Percentiles rank a stretch among this genome's conserved stretches.
Evolutionary conservation across 495 filamentous ascomycete genomes (phyloP).

Genomic region (Corynascus novoguineensis): DNA sequence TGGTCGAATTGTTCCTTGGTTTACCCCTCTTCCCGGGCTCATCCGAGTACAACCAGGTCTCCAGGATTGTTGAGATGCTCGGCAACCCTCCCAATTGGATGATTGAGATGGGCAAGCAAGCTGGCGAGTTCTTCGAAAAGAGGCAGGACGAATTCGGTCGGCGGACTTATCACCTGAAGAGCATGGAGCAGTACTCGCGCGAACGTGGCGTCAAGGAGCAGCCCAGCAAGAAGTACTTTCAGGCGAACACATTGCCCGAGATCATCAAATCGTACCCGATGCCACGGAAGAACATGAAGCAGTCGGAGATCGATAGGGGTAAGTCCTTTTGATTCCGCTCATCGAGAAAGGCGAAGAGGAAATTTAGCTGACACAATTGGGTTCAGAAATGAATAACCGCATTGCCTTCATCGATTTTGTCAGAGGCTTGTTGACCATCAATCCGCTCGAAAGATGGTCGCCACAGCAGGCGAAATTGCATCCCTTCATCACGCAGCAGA

Average conservation of each 20-base stretch:
- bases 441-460: conserved; percentile 95
- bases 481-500: conserved; percentile 98
- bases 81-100: conserved; percentile 97
- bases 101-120: conserved; percentile 98
- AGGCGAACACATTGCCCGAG: conserved; percentile 85
- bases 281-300: conserved; percentile 99
- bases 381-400: conserved; percentile 93
- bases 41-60: conserved; percentile 98
- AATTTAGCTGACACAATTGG: not conserved
- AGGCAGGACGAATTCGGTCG: conserved; percentile 82
- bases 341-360: not conserved
- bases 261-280: conserved; percentile 97
- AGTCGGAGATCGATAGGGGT: conserved; percentile 93
- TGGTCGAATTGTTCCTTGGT: conserved; percentile 95
- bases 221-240: conserved; percentile 99
- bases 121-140: conserved; percentile 97
- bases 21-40: conserved; percentile 94
- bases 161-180: conserved; percentile 85
- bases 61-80: conserved; percentile 96
- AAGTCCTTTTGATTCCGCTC: conserved; percentile 24
- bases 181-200: conserved; percentile 92
- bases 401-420: conserved; percentile 99
- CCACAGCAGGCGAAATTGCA: conserved; percentile 96
- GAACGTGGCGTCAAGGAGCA: conserved; percentile 97
- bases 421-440: conserved; percentile 89